phyloP scores from a whole-genome alignment of 148 eudicot species.

The Camellia sinensis region DNA sequence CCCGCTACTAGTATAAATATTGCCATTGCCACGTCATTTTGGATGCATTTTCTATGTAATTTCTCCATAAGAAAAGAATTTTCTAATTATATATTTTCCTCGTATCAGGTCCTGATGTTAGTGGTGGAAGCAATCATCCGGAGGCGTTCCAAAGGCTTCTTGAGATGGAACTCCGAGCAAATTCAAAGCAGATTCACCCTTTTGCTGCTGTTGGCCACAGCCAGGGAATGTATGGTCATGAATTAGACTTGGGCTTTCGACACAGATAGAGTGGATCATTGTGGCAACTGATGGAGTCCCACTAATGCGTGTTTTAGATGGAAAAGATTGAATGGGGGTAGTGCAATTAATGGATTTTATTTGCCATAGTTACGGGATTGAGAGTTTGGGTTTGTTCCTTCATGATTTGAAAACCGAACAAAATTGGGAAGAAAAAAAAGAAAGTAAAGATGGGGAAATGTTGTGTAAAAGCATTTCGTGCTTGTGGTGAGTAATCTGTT shows the following conservation, averaged over 20 bases:
- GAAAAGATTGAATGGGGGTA: neutral
- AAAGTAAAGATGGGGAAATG: neutral
- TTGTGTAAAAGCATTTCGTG: neutral
- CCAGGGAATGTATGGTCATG: constrained; percentile 54
- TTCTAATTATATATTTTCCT: neutral
- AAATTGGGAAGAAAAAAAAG: neutral
- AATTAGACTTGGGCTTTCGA: constrained; percentile 55
- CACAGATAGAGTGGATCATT: constrained; percentile 1
- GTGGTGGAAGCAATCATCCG: constrained; percentile 49
- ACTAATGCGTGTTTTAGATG: neutral
- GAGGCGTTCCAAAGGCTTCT: constrained; percentile 80
- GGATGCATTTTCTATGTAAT: too few species aligned
- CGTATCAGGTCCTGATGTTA: constrained; percentile 42
- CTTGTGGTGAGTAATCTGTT: too few species aligned
- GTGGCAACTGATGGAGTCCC: too few species aligned
- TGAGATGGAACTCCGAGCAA: constrained; percentile 71
- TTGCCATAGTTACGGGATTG: neutral
- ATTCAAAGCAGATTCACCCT: constrained; percentile 59
- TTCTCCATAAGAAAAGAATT: too few species aligned
- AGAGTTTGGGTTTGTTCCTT: constrained; percentile 12
- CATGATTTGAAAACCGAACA: neutral
- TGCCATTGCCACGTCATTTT: too few species aligned
- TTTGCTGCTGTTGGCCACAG: constrained; percentile 38
- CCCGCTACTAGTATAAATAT: too few species aligned
- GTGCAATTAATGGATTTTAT: constrained; percentile 6